Evolutionary conservation across 2,329 filamentous ascomycete species (phyloP).

Genomic region (Sarocladium oryzae): DNA sequence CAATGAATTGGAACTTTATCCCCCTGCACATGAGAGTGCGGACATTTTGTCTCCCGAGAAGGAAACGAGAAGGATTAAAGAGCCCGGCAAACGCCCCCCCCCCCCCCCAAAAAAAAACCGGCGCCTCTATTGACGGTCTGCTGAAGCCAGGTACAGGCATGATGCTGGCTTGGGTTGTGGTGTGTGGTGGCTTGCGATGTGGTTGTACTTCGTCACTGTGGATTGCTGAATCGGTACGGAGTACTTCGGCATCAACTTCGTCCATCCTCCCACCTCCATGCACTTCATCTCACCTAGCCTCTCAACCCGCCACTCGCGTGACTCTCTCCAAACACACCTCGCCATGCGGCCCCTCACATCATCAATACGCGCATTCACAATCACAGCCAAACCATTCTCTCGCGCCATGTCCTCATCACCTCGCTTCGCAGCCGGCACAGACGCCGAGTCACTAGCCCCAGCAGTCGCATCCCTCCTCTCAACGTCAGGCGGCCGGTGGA

Average conservation of each 20-base stretch:
- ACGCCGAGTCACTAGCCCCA: conserved; percentile 29
- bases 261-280: too few species aligned
- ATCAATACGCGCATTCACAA: conserved; percentile 11
- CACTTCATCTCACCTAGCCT: background rate
- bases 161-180: too few species aligned
- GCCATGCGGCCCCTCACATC: conserved; percentile 7
- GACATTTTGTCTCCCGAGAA: too few species aligned
- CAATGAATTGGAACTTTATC: too few species aligned
- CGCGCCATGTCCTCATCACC: conserved; percentile 23
- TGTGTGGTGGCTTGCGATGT: too few species aligned
- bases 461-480: conserved; percentile 34
- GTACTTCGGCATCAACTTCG: background rate
- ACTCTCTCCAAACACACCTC: background rate
- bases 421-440: conserved; percentile 39
- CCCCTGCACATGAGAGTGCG: too few species aligned
- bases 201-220: background rate
- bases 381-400: conserved; percentile 5
- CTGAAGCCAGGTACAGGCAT: too few species aligned
- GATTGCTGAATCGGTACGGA: background rate
- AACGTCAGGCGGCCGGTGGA: conserved; percentile 39
- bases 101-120: too few species aligned
- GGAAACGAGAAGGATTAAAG: background rate
- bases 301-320: background rate
- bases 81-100: too few species aligned
- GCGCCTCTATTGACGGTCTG: too few species aligned